Base-by-base conservation (phyloP, 164 flowering plant genomes). In the Liriodendron chinense region DNA sequence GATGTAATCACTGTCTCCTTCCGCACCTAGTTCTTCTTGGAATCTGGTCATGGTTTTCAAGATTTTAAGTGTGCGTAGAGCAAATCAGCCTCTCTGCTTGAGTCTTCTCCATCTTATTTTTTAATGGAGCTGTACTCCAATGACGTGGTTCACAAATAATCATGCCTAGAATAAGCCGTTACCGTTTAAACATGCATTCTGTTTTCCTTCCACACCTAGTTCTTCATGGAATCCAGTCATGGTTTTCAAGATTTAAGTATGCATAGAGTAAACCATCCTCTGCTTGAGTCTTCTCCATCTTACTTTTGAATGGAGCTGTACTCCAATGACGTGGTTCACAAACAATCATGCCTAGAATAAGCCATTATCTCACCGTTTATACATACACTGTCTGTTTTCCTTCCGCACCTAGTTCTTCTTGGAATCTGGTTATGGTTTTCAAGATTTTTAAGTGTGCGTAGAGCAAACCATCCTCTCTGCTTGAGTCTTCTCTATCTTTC, bases 211-310 rank as follows among this genome's bases (percentile, higher is more conserved):
- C 21, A 43, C 73, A 56, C 73, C 53, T 50, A 71, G 61, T 50
- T 71, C 73, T 71, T 71, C 73, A 24, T 71, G 73, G 47, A 71
- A 56, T 71, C 73, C 13, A 16, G 9, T 26, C 26, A 71, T 71
- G 73, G 24, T 57, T 71, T 23, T 26, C 73, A 48, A 71, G 73
- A 71, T 71, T 71, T 65, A 65, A n/a, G 0, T 65, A 28, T 65
- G 68, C 68, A 9, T 25, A 65, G 9, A 65, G 68, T 2, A 23
- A 65, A 65, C 5, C 25, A 24, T 65, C 68, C 68, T 65, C 68
- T 65, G 43, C 43, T 34, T 34, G 43, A 67, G 69, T 28, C 69
- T 28, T 13, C 69, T 67, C 69, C 69, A 13, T 25, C 47, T 67
- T 20, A 24, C 9, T 67, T 67, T 9, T 6, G n/a, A 67, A 67